Conservation (phyloP, 371 early-diverging fungal species). For the Homolaphlyctis polyrhiza region DNA sequence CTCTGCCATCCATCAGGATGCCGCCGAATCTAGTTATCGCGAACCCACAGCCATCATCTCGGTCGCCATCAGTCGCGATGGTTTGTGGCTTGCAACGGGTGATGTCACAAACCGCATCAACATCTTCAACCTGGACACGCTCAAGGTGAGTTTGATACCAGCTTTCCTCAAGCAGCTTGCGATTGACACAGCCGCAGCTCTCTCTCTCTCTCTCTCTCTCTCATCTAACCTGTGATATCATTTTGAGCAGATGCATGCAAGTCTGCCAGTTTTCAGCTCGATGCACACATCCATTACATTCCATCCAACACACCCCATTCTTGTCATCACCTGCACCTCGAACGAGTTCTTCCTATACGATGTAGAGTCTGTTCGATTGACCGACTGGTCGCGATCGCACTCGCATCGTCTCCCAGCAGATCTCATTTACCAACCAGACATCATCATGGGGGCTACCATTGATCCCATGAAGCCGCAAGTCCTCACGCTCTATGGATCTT, state of each 20-base stretch:
- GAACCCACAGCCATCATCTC: slow-evolving; percentile 32
- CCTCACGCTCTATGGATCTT: slow-evolving; percentile 65
- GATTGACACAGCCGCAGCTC: not conserved
- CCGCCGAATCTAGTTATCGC: not conserved
- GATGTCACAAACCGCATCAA: slow-evolving; percentile 70
- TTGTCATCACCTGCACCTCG: slow-evolving; percentile 60
- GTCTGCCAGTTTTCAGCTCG: slow-evolving; percentile 62
- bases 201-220: not conserved
- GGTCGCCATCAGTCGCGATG: slow-evolving; percentile 70
- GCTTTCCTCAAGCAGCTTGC: too few relatives aligned
- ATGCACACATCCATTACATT: slow-evolving; percentile 72
- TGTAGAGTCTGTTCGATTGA: slow-evolving; percentile 51
- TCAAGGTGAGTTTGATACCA: slow-evolving; percentile 54
- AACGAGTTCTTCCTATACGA: slow-evolving; percentile 78
- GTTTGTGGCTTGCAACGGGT: slow-evolving; percentile 74
- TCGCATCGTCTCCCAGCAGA: slow-evolving; percentile 57
- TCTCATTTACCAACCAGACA: slow-evolving; percentile 59
- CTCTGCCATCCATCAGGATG: not conserved
- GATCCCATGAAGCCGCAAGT: slow-evolving; percentile 60
- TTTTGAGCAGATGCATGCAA: slow-evolving; percentile 39
- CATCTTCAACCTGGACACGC: slow-evolving; percentile 70
- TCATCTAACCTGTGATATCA: not conserved
- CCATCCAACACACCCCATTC: slow-evolving; percentile 45
- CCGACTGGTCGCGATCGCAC: slow-evolving; percentile 75
- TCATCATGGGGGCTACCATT: slow-evolving; percentile 66